Evolutionary conservation across 208 protist species (phyloP), one percentile per base, ranked within the genome.

Genomic region (Zelonia costaricensis): DNA sequence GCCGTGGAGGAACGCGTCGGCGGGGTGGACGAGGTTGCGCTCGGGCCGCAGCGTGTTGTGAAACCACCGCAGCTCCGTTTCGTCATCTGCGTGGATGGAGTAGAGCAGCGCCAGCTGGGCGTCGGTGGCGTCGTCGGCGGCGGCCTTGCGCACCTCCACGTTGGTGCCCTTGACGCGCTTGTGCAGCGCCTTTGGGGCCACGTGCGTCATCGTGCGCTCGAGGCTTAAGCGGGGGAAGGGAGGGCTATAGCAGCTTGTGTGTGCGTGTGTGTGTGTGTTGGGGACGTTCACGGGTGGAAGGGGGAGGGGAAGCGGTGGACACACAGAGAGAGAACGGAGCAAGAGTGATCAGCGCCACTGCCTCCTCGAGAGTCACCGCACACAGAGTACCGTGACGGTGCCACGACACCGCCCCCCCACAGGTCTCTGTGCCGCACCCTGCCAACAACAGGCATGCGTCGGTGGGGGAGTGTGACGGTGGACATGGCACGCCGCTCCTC

Each of bases 151-250:
- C 20, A 91, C 76, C 36, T 84, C 62, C 27, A 93, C 85, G 68
- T 93, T 93, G 27, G 82, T 93, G 44, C 80, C 83, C 52, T 84
- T 91, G 18, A 93, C 66, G 51, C 56, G 49, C 62, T 92, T 92
- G 43, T 78, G 65, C 51, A 78, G 65, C 40, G 64, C 46, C 33
- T 73, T 57, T 23, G 54, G 58, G 9, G 35, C 48, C 10, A 56
- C 22, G 52, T 62, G 60, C 2, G 44, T 27, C 67, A 73, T 66
- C 6, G 30, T 25, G 46, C n/a, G 18, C 28, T 20, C 12, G 15
- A 16, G 25, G 7, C 22, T 35, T 16, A 33, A n/a, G 18, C 28
- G 8, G 45, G 18, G 13, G 45, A 25, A 8, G 55, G 22, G 15
- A 45, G 2, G 4, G 23, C 25, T 30, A 23, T n/a, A 23, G 43